Evolutionary conservation across 345 rosid genomes (phyloP), one percentile per base, ranked within the genome.

Genomic region (Arabis hirsuta): DNA sequence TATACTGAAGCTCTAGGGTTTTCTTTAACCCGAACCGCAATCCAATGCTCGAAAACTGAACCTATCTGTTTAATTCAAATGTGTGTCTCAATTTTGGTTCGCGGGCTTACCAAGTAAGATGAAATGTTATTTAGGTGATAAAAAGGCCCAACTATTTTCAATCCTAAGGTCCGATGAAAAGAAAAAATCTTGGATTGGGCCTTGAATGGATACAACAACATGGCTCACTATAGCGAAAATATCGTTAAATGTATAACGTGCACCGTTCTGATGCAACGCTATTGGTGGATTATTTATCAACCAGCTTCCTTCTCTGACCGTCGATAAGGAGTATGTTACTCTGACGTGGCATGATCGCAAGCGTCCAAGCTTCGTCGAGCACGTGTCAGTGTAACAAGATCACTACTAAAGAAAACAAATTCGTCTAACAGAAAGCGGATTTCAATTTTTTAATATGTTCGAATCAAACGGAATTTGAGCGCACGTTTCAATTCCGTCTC

Each of bases 401-500:
- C 2, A 12, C 31, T 5, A 48, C n/a, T n/a, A 5, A 34, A 7
- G 41, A 12, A 3, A 29, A 20, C 65, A 47, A 36, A 70, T 24
- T 48, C 50, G 62, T 53, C 6, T 65, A 67, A 55, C 62, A 16
- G 55, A 67, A 67, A 53, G 16, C 67, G 61, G 72, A 71, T 51
- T 53, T 10, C 27, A 65, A 71, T 41, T 9, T 31, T 26, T 6
- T 2, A 56, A 29, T 27, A 26, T 2, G 1, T 38, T 9, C 14
- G 36, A 20, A 14, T 4, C 43, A 20, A 69, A 76, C 45, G 43
- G 41, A 29, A 71, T 65, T 65, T 56, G 29, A 36, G 7, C 7
- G 11, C 6, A 43, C 45, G 53, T 31, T 67, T 78, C 59, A 31
- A 11, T 66, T 62, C 78, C 57, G 63, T 12, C 62, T 84, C 86